Evolutionary conservation across 345 rosid genomes (phyloP).

Genomic region (Citrus inodora): DNA sequence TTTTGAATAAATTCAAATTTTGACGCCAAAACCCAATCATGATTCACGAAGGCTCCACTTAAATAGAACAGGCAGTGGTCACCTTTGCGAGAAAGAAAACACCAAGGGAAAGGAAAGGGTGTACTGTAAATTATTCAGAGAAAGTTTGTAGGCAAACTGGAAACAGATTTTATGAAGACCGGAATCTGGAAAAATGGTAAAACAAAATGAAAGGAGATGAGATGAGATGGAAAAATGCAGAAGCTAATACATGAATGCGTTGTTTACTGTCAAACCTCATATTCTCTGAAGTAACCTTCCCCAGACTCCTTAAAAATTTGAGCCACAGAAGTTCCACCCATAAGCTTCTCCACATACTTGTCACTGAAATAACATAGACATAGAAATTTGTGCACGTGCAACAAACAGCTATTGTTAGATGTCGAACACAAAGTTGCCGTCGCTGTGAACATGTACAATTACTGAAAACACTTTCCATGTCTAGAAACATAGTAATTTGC

Average conservation of each 20-base stretch:
- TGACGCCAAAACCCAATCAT: not conserved
- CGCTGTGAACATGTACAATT: too few relatives aligned
- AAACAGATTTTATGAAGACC: too few relatives aligned
- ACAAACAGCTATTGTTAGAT: not conserved
- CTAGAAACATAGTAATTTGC: not conserved
- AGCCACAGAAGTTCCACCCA: slow-evolving; percentile 35
- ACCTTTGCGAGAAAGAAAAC: not conserved
- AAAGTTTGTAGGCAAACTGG: not conserved
- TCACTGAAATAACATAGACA: slow-evolving; percentile 27
- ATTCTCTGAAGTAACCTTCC: slow-evolving; percentile 42
- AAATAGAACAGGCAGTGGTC: not conserved
- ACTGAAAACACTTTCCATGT: too few relatives aligned
- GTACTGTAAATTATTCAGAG: too few relatives aligned
- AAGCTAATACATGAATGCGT: not conserved
- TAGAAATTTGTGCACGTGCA: not conserved
- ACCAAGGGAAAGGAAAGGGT: not conserved
- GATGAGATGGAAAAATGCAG: not conserved
- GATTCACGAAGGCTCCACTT: not conserved
- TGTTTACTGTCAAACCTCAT: slow-evolving; percentile 31
- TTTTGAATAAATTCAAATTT: not conserved
- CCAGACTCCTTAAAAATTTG: slow-evolving; percentile 37
- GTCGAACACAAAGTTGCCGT: not conserved
- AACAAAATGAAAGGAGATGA: not conserved
- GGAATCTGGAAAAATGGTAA: not conserved
- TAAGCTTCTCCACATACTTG: slow-evolving; percentile 32